Evolutionary conservation across 257 asterid genomes (phyloP).

Genomic region (Solanum raphanifolium): DNA sequence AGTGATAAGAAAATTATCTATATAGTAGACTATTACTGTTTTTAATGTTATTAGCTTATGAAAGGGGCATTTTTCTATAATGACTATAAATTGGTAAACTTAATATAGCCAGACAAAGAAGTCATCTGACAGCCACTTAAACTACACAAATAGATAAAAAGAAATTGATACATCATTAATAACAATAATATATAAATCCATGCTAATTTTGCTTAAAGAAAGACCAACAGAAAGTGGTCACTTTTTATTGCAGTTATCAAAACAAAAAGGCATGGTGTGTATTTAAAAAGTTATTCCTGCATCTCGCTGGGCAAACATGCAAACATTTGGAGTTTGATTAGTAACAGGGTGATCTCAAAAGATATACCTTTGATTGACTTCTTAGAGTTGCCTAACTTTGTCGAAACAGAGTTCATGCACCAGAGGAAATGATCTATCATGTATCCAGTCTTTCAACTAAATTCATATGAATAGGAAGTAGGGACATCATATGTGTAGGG

Average conservation of each 20-base stretch:
- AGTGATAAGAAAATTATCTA: neutral
- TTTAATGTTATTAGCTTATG: neutral
- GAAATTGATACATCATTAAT: neutral
- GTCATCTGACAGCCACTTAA: neutral
- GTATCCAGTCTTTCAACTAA: neutral
- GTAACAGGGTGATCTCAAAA: neutral
- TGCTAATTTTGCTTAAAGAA: neutral
- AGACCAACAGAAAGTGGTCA: neutral
- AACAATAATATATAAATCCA: neutral
- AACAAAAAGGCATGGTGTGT: neutral
- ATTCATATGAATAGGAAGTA: neutral
- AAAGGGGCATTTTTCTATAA: neutral
- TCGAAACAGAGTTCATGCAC: conserved; percentile 70
- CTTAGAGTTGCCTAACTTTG: conserved; percentile 87
- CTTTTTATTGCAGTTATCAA: neutral
- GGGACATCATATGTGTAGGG: neutral
- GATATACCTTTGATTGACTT: conserved; percentile 90
- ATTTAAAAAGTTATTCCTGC: neutral
- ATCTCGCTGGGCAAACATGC: neutral
- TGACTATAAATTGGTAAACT: neutral
- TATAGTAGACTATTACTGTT: neutral
- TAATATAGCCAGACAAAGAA: neutral
- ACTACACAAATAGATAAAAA: neutral
- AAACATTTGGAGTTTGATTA: neutral
- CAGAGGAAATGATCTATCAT: conserved; percentile 42